phyloP scores from a whole-genome alignment of 2,329 filamentous ascomycete genomes.

The Nannizziopsis barbatae region DNA sequence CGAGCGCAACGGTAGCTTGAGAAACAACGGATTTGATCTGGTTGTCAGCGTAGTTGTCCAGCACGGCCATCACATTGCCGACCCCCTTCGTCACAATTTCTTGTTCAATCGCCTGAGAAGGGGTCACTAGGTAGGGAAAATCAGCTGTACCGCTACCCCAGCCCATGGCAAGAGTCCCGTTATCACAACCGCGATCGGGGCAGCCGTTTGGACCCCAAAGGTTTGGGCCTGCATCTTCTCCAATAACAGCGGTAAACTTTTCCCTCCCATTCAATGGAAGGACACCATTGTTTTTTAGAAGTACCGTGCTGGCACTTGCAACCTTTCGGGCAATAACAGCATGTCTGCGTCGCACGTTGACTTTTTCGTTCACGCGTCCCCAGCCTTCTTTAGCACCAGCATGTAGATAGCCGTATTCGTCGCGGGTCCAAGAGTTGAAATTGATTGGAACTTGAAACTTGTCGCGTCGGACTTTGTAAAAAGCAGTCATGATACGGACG shows the following conservation, averaged over 20 bases:
- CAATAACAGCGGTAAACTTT: conserved; percentile 64
- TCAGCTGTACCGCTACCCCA: conserved; percentile 51
- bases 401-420: conserved; percentile 63
- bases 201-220: conserved; percentile 69
- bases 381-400: conserved; percentile 49
- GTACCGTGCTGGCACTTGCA: conserved; percentile 68
- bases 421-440: conserved; percentile 76
- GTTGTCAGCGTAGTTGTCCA: conserved; percentile 45
- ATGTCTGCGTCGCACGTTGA: conserved; percentile 74
- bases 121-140: conserved; percentile 54
- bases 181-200: conserved; percentile 51
- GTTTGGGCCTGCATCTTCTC: conserved; percentile 71
- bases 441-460: conserved; percentile 50
- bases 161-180: conserved; percentile 52
- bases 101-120: conserved; percentile 54
- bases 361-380: conserved; percentile 63
- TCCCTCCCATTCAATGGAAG: conserved; percentile 67
- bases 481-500: conserved; percentile 61
- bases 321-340: conserved; percentile 60
- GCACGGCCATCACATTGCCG: conserved; percentile 51
- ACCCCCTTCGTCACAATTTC: conserved; percentile 53
- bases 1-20: conserved; percentile 51
- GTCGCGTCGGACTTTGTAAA: conserved; percentile 53
- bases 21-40: conserved; percentile 42
- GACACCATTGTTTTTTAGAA: conserved; percentile 72